phyloP scores from a whole-genome alignment of 345 rosid genomes.

The Gossypioides kirkii region DNA sequence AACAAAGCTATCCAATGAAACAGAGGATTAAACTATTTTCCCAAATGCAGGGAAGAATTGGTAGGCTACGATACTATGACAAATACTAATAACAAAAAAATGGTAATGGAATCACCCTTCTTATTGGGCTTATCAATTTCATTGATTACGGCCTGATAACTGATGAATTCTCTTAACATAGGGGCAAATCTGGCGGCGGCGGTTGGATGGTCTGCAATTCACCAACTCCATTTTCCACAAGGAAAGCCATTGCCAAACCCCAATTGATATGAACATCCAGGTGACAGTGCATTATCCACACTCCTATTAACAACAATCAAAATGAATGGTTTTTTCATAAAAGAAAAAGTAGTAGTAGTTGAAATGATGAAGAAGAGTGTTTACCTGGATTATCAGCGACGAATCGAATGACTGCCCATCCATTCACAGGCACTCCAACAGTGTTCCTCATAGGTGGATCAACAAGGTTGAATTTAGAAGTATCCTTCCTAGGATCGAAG shows the following conservation, averaged over 20 bases:
- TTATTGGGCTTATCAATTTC: no score
- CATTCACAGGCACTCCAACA: constrained; percentile 59
- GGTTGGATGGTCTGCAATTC: constrained; percentile 45
- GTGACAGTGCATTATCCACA: constrained; percentile 94
- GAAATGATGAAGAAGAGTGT: no score
- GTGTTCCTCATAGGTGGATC: constrained; percentile 96
- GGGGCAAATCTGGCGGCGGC: constrained; percentile 68
- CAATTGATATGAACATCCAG: constrained; percentile 79
- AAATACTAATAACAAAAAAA: no score
- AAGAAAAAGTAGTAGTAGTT: no score
- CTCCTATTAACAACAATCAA: constrained; percentile 1
- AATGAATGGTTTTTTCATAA: no score
- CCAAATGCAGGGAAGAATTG: constrained; percentile 31
- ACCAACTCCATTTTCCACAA: constrained; percentile 77
- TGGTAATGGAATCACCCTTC: no score
- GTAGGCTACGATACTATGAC: no score
- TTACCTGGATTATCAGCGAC: constrained; percentile 95
- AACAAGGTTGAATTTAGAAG: constrained; percentile 68
- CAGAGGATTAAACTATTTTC: constrained; percentile 19
- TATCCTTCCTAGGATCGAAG: constrained; percentile 56
- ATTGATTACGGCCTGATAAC: no score
- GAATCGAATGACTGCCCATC: constrained; percentile 94
- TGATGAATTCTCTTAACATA: constrained; percentile 31
- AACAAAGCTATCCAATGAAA: constrained; percentile 13
- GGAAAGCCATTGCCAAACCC: constrained; percentile 91